Evolutionary conservation across 345 rosid genomes (phyloP).

Genomic region (Firmiana major): DNA sequence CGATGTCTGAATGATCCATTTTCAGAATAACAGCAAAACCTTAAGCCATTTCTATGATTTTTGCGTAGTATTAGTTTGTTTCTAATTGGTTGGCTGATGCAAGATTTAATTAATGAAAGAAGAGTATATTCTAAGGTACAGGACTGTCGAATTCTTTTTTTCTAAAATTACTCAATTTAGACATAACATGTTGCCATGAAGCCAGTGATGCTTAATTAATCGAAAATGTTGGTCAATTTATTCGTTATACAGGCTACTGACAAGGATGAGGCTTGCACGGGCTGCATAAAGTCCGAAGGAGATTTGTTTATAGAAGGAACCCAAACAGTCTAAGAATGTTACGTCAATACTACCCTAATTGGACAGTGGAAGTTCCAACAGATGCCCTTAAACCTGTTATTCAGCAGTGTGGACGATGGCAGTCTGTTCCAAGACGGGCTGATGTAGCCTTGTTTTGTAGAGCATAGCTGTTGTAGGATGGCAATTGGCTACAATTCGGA

Average conservation of each 20-base stretch:
- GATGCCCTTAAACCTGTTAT: conserved; percentile 66
- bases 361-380: conserved; percentile 68
- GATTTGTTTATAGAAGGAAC: conserved; percentile 66
- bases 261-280: conserved; percentile 47
- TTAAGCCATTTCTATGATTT: neutral
- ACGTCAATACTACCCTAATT: conserved; percentile 50
- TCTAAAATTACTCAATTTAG: neutral
- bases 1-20: neutral
- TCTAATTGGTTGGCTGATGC: neutral
- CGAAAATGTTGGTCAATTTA: neutral
- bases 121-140: neutral
- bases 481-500: neutral
- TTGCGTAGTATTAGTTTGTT: neutral
- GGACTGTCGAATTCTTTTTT: neutral
- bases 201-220: neutral
- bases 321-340: conserved; percentile 40
- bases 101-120: neutral
- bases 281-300: conserved; percentile 73
- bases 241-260: conserved; percentile 59
- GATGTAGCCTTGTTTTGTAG: conserved; percentile 22
- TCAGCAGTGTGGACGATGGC: conserved; percentile 74
- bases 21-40: neutral
- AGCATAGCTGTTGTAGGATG: no score
- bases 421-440: conserved; percentile 48
- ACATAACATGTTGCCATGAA: neutral